Percentiles rank a stretch among this genome's conserved stretches.
Conservation (phyloP, 1,284 basidiomycete genomes). For the Ganoderma lucidum region DNA sequence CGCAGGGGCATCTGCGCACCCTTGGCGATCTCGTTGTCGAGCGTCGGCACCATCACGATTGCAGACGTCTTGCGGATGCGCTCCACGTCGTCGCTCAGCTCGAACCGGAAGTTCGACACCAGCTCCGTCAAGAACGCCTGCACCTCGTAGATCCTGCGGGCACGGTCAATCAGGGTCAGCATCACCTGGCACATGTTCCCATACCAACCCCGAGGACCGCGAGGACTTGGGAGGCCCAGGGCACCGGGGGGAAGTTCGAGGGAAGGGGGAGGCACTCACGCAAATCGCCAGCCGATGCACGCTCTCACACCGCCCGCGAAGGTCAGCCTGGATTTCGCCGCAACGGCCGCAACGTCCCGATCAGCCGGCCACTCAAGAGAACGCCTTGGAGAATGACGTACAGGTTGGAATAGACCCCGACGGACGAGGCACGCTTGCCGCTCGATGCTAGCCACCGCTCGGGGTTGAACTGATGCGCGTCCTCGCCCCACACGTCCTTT, state of each 20-base stretch:
- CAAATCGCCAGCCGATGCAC: constrained; percentile 62
- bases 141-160: constrained; percentile 47
- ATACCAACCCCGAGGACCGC: constrained; percentile 10
- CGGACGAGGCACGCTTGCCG: constrained; percentile 35
- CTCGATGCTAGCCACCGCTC: constrained; percentile 36
- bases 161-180: not conserved
- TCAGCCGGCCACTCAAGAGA: constrained; percentile 12
- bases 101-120: constrained; percentile 59
- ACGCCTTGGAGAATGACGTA: constrained; percentile 27
- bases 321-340: constrained; percentile 19
- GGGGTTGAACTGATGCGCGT: constrained; percentile 39
- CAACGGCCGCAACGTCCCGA: not conserved
- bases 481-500: constrained; percentile 38
- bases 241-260: not conserved
- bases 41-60: constrained; percentile 61
- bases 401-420: constrained; percentile 53
- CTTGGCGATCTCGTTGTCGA: constrained; percentile 56
- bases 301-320: constrained; percentile 52
- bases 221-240: not conserved
- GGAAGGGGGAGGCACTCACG: constrained; percentile 37
- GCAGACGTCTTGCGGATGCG: constrained; percentile 57
- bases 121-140: constrained; percentile 58
- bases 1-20: constrained; percentile 61
- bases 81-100: constrained; percentile 48
- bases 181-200: not conserved